These are phyloP conservation scores for Adansonia grandidieri DNA, from an alignment of 441 rosid species.

Conservation along the genomic window DNA sequence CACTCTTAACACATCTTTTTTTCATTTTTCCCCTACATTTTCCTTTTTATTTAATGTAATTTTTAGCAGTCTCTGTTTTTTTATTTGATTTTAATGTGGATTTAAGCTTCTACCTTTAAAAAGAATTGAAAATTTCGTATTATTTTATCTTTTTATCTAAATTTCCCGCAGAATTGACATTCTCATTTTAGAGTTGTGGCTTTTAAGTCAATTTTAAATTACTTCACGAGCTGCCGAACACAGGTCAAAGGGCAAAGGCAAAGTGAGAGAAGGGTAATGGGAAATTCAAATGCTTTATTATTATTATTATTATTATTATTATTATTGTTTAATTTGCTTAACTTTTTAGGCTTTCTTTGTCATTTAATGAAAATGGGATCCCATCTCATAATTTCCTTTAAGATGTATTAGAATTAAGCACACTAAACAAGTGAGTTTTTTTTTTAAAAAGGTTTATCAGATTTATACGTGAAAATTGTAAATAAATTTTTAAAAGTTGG, in stretches of 20 bases:
- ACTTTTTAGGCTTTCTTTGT: no score
- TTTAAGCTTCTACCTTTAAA: no score
- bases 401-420: no score
- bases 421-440: no score
- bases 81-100: no score
- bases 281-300: background rate
- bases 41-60: background rate
- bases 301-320: no score
- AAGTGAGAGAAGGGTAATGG: background rate
- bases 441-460: no score
- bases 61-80: background rate
- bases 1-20: background rate
- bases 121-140: background rate
- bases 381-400: no score
- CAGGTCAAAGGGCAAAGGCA: background rate
- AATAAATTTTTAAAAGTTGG: no score
- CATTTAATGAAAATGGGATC: no score
- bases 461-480: no score
- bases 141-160: background rate
- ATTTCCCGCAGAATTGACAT: background rate
- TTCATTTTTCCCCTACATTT: background rate
- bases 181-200: background rate
- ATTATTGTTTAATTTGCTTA: no score
- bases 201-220: background rate
- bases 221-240: conserved; percentile 11